Conservation (phyloP, 495 filamentous ascomycete genomes). For the Chaetomium fimeti region DNA sequence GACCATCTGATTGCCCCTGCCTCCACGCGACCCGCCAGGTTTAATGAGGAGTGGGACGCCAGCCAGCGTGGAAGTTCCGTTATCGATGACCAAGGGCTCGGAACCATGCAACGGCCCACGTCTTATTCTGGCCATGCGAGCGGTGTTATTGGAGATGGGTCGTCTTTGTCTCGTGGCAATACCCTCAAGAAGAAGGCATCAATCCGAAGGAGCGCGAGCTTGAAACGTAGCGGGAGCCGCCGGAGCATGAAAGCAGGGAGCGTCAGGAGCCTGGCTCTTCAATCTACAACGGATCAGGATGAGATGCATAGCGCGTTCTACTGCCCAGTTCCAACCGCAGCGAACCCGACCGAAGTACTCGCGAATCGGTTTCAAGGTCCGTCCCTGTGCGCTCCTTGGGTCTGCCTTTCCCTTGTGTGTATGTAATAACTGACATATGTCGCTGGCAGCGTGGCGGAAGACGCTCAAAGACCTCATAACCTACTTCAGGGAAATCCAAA, state of each 20-base stretch:
- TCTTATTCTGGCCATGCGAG: conserved; percentile 48
- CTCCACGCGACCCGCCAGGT: conserved; percentile 44
- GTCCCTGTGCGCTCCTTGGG: conserved; percentile 26
- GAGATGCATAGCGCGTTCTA: conserved; percentile 82
- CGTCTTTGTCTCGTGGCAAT: conserved; percentile 62
- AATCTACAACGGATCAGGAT: conserved; percentile 59
- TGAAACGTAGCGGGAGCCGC: conserved; percentile 77
- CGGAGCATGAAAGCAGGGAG: conserved; percentile 76
- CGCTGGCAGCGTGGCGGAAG: conserved; percentile 79
- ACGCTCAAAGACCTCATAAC: conserved; percentile 90
- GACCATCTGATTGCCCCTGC: conserved; percentile 26
- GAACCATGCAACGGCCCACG: conserved; percentile 49
- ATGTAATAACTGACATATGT: conserved; percentile 22
- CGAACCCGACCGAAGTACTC: conserved; percentile 84
- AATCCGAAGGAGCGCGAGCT: conserved; percentile 65
- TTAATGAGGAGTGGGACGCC: conserved; percentile 71
- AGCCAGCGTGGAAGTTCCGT: conserved; percentile 64
- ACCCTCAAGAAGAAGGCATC: conserved; percentile 87
- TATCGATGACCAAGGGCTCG: conserved; percentile 43
- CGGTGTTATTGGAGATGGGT: conserved; percentile 33
- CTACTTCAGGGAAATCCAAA: conserved; percentile 91
- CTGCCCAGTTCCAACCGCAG: conserved; percentile 82
- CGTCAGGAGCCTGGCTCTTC: conserved; percentile 69
- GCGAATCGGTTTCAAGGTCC: conserved; percentile 87
- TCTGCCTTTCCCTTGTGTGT: neutral